Evolutionary conservation across 805 yeast genomes (phyloP).

Genomic region (Metschnikowia arizonensis): DNA sequence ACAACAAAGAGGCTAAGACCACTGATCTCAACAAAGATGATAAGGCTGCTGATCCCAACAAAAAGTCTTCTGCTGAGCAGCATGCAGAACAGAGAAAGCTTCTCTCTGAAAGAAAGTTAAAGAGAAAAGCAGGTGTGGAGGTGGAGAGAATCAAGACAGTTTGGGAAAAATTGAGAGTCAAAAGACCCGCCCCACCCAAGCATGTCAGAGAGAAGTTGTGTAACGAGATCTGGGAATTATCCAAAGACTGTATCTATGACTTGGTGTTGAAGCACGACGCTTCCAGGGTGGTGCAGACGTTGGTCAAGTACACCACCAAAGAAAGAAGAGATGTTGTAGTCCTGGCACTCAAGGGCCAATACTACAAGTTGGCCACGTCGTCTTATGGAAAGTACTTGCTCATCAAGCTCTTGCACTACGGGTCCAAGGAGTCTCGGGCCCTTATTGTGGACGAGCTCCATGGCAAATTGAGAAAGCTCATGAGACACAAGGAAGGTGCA

Average conservation of each 20-base stretch:
- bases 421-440: conserved; percentile 75
- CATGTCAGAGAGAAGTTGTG: conserved; percentile 72
- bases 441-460: conserved; percentile 78
- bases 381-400: conserved; percentile 90
- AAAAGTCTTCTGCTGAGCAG: conserved; percentile 56
- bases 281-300: conserved; percentile 90
- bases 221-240: conserved; percentile 78
- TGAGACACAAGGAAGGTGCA: conserved; percentile 98
- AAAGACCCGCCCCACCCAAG: conserved; percentile 75
- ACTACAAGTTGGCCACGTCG: conserved; percentile 79
- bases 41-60: conserved; percentile 35
- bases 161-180: conserved; percentile 90
- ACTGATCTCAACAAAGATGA: conserved; percentile 10
- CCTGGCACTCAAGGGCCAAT: conserved; percentile 65
- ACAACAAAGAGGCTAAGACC: conserved; percentile 25
- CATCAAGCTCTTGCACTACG: conserved; percentile 87
- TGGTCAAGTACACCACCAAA: conserved; percentile 79
- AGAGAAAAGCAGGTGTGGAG: conserved; percentile 81
- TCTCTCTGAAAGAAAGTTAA: conserved; percentile 76
- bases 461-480: conserved; percentile 83
- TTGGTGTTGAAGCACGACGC: conserved; percentile 94
- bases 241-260: conserved; percentile 74
- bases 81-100: conserved; percentile 81
- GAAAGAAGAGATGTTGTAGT: conserved; percentile 73
- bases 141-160: conserved; percentile 78